Evolutionary conservation across 352 stramenopile species (phyloP).

Genomic region (Phytophthora cajani): DNA sequence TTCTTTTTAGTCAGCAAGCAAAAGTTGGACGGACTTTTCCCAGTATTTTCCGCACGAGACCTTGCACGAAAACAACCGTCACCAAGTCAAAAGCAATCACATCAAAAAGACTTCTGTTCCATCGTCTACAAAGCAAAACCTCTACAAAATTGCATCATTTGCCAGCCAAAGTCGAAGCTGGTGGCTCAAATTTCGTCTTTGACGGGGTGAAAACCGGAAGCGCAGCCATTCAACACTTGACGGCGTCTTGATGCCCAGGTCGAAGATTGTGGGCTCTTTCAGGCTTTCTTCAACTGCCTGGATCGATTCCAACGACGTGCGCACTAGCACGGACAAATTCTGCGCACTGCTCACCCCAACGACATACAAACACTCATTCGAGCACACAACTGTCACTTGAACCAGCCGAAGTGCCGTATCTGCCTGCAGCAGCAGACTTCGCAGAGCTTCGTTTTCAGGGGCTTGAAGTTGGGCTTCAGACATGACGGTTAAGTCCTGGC

Average conservation of each 20-base stretch:
- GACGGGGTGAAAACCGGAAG: conserved; percentile 56
- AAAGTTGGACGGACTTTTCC: neutral
- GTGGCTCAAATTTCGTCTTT: conserved; percentile 71
- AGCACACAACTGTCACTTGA: conserved; percentile 59
- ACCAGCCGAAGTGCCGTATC: conserved; percentile 43
- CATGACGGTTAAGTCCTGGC: conserved; percentile 38
- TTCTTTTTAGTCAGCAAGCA: too few species aligned
- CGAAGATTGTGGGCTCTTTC: conserved; percentile 61
- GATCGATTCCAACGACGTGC: conserved; percentile 52
- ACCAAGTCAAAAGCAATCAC: neutral
- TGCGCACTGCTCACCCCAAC: conserved; percentile 50
- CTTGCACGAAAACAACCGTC: neutral
- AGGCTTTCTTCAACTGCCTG: conserved; percentile 78
- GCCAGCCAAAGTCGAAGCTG: conserved; percentile 62
- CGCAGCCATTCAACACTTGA: conserved; percentile 57
- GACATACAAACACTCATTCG: conserved; percentile 57
- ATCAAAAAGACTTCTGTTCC: neutral
- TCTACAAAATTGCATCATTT: conserved; percentile 32
- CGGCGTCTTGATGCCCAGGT: conserved; percentile 57
- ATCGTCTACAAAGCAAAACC: neutral
- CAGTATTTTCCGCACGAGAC: neutral
- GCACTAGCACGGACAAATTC: conserved; percentile 54
- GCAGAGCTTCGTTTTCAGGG: conserved; percentile 36
- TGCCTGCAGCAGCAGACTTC: conserved; percentile 36
- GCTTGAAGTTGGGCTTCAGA: conserved; percentile 24